A percentile compares a stretch with the other conserved stretches of the same genome.
These are phyloP conservation scores for Dothistroma pini DNA, from an alignment of 2,329 filamentous ascomycete species.

Conservation along the genomic window DNA sequence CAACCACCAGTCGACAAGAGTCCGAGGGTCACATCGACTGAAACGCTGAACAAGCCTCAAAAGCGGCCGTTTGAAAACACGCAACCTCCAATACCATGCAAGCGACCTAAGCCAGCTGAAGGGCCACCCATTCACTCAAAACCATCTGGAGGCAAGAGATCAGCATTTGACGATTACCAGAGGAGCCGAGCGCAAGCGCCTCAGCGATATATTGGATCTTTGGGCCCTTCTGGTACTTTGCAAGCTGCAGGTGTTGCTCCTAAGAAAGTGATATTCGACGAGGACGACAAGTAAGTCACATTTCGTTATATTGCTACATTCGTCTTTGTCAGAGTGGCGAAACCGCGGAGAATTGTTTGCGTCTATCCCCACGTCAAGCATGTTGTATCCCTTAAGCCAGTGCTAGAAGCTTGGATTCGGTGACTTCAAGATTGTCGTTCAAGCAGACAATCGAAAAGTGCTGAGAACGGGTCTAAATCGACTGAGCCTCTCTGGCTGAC, in stretches of 20 bases:
- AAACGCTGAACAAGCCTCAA: constrained; percentile 1
- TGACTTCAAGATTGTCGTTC: not conserved
- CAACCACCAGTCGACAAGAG: not conserved
- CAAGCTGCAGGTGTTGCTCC: constrained; percentile 17
- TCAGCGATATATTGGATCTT: constrained; percentile 1
- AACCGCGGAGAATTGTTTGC: not conserved
- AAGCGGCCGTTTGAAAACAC: constrained; percentile 9
- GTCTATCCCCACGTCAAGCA: too few species aligned
- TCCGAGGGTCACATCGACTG: not conserved
- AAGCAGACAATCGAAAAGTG: not conserved
- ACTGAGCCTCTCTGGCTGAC: not conserved
- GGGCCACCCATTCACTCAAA: not conserved
- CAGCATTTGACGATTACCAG: constrained; percentile 3
- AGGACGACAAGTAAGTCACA: constrained; percentile 21
- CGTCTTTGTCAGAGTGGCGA: not conserved
- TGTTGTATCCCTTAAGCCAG: too few species aligned
- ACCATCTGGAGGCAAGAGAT: not conserved
- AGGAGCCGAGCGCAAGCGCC: not conserved
- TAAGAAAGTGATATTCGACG: constrained; percentile 21
- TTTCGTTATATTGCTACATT: not conserved
- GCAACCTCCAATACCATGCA: constrained; percentile 10
- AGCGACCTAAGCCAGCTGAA: constrained; percentile 9
- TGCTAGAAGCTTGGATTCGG: too few species aligned
- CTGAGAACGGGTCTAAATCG: not conserved
- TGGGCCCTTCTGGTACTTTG: constrained; percentile 13